Evolutionary conservation across 2,329 filamentous ascomycete genomes (phyloP).

Genomic region (Coniella lustricola): DNA sequence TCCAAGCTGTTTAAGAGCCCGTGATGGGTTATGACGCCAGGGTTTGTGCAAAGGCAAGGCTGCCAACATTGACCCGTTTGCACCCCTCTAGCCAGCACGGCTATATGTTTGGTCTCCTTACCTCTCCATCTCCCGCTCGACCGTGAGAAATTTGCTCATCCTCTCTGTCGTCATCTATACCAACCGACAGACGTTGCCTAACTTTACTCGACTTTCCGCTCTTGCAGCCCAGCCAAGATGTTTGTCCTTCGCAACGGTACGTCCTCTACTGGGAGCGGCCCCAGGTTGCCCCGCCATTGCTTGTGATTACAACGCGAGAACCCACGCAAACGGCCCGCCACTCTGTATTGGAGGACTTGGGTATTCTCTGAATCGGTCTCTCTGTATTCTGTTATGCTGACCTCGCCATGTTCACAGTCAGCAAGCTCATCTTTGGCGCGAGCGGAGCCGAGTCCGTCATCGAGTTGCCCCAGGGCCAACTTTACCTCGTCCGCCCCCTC

Average conservation of each 20-base stretch:
- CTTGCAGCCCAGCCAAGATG: constrained; percentile 24
- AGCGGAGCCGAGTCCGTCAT: constrained; percentile 86
- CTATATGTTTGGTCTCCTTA: too few relatives aligned
- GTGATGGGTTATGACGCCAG: background rate
- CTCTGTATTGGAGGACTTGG: background rate
- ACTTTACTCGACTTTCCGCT: background rate
- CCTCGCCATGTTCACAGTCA: constrained; percentile 49
- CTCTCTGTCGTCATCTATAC: too few relatives aligned
- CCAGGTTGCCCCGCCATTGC: constrained; percentile 13
- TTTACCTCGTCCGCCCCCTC: constrained; percentile 90
- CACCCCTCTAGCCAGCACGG: too few relatives aligned
- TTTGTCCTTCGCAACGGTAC: constrained; percentile 37
- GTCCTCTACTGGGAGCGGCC: constrained; percentile 10
- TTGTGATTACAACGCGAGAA: background rate
- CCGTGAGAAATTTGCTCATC: too few relatives aligned
- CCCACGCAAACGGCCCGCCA: background rate
- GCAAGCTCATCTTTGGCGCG: constrained; percentile 86
- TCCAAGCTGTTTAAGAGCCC: too few relatives aligned
- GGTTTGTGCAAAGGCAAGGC: background rate
- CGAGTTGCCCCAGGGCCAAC: constrained; percentile 89
- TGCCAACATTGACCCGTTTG: background rate
- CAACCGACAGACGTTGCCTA: too few relatives aligned
- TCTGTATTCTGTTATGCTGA: constrained; percentile 8
- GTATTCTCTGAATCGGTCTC: background rate
- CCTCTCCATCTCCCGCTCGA: too few relatives aligned